Evolutionary conservation across 1,284 basidiomycete genomes (phyloP).

Genomic region (Volvariella surrecta): DNA sequence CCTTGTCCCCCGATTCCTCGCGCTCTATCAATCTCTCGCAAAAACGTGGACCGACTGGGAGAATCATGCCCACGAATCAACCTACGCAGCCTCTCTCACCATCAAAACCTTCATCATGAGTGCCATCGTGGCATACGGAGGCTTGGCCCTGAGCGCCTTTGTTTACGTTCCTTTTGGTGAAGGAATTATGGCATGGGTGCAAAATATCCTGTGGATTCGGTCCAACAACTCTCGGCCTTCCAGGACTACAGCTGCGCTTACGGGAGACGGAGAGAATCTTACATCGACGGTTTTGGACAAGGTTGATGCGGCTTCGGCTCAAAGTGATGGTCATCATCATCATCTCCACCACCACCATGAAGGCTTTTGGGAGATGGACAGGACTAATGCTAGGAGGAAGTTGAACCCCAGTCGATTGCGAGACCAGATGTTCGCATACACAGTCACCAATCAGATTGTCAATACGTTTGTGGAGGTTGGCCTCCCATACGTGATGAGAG

Average conservation of each 20-base stretch:
- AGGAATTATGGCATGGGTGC: conserved; percentile 61
- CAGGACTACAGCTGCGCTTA: conserved; percentile 11
- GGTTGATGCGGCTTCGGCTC: too few species aligned
- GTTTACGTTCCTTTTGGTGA: conserved; percentile 91
- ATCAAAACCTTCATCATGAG: conserved; percentile 89
- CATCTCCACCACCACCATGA: neutral
- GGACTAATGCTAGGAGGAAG: conserved; percentile 39
- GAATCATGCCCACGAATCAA: conserved; percentile 77
- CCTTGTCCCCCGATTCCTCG: conserved; percentile 80
- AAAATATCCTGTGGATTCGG: conserved; percentile 32
- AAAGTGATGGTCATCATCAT: neutral
- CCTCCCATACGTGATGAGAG: conserved; percentile 73
- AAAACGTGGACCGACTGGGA: conserved; percentile 80
- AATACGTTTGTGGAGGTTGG: conserved; percentile 81
- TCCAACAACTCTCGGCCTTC: conserved; percentile 11
- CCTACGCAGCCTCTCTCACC: conserved; percentile 75
- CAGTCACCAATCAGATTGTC: conserved; percentile 86
- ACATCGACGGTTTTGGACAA: neutral
- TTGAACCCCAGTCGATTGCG: conserved; percentile 67
- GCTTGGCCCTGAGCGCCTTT: conserved; percentile 79
- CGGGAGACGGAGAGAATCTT: conserved; percentile 5
- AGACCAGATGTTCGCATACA: conserved; percentile 92
- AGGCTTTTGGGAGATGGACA: conserved; percentile 45
- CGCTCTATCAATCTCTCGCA: conserved; percentile 68
- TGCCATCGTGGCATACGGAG: conserved; percentile 84